phyloP scores from a whole-genome alignment of 768 basidiomycete species.

The Russula dissimulans region DNA sequence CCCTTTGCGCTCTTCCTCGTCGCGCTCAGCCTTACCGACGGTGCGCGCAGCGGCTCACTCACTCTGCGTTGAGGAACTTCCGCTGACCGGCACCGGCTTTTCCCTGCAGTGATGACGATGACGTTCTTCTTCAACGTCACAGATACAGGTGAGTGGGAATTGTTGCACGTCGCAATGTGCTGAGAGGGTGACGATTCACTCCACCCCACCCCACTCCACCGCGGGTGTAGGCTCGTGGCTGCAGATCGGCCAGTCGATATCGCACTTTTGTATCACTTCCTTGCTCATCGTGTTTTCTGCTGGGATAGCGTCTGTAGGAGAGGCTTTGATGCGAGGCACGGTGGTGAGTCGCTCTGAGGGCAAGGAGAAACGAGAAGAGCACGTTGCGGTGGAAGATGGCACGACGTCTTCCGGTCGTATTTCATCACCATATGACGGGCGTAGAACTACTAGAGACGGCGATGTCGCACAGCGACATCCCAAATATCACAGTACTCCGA shows the following conservation, averaged over 20 bases:
- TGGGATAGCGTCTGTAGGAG: slow-evolving; percentile 64
- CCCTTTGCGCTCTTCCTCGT: slow-evolving; percentile 77
- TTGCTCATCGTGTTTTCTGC: slow-evolving; percentile 72
- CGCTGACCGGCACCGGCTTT: too few species aligned
- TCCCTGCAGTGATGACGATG: slow-evolving; percentile 59
- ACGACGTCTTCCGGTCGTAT: not conserved
- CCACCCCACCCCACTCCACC: not conserved
- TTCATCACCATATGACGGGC: not conserved
- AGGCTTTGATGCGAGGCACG: slow-evolving; percentile 48
- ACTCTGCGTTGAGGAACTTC: not conserved
- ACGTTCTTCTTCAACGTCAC: slow-evolving; percentile 78
- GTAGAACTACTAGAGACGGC: not conserved
- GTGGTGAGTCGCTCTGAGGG: not conserved
- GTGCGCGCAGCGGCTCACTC: slow-evolving; percentile 26
- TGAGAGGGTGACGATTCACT: not conserved
- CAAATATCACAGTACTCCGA: too few species aligned
- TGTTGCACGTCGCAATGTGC: not conserved
- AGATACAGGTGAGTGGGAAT: slow-evolving; percentile 48
- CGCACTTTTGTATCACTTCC: slow-evolving; percentile 79
- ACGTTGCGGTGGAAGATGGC: not conserved
- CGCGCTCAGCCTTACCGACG: slow-evolving; percentile 64
- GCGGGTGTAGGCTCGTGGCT: slow-evolving; percentile 61
- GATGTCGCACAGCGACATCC: not conserved
- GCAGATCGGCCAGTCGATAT: slow-evolving; percentile 83
- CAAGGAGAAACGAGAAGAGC: not conserved